A percentile compares a stretch with the other conserved stretches of the same genome.
Evolutionary conservation across 805 yeast genomes (phyloP).

Genomic region (Kockiozyma suomiensis): DNA sequence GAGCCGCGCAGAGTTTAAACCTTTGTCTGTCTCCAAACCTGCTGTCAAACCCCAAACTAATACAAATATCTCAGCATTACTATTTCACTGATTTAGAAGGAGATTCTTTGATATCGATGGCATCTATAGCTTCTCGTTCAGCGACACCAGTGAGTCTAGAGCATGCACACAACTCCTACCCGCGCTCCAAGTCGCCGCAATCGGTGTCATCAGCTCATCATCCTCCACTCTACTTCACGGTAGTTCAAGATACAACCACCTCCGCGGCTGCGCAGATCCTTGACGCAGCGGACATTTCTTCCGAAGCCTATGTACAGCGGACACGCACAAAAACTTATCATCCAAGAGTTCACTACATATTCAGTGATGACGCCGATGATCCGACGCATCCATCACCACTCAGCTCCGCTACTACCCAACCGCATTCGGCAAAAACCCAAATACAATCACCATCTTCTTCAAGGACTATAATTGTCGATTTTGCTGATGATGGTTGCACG

Average conservation of each 20-base stretch:
- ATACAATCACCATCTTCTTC: not conserved
- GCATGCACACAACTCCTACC: not conserved
- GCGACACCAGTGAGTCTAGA: not conserved
- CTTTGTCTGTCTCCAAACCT: too few species aligned
- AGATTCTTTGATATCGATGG: not conserved
- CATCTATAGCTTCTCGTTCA: conserved; percentile 4
- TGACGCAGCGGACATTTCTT: not conserved
- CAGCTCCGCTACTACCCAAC: not conserved
- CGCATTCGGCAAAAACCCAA: not conserved
- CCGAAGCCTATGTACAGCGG: not conserved
- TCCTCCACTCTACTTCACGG: conserved; percentile 30
- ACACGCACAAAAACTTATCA: conserved; percentile 16
- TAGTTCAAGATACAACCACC: conserved; percentile 20
- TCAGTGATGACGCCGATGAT: conserved; percentile 41
- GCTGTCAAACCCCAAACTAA: too few species aligned
- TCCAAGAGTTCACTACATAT: conserved; percentile 46
- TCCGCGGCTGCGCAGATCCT: not conserved
- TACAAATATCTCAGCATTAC: too few species aligned
- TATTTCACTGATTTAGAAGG: too few species aligned
- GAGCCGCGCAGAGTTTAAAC: not conserved
- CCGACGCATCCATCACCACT: conserved; percentile 13
- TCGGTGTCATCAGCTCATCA: not conserved
- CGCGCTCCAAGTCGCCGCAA: not conserved
- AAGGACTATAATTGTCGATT: conserved; percentile 42
- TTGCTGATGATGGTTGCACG: conserved; percentile 42